Percentiles rank a stretch among this genome's conserved stretches.
These are phyloP conservation scores for Bidens hawaiensis DNA, from an alignment of 140 eudicot species.

Conservation along the genomic window DNA sequence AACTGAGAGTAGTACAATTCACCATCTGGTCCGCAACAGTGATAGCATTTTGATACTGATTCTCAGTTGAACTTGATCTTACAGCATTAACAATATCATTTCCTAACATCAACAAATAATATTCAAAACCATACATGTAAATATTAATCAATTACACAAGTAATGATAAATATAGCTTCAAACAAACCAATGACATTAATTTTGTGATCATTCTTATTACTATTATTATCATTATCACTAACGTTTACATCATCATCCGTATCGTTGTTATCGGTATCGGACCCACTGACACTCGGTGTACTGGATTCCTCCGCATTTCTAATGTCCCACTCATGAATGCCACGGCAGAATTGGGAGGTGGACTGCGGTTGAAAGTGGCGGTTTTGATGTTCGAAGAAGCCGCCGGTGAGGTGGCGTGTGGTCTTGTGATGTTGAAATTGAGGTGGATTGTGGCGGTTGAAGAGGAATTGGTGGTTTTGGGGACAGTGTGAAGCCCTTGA, in stretches of 20 bases:
- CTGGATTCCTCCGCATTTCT: constrained; percentile 31
- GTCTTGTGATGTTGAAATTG: constrained; percentile 26
- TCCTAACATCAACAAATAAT: constrained; percentile 25
- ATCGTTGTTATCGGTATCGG: constrained; percentile 36
- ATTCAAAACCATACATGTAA: not conserved
- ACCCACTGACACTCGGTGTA: constrained; percentile 43
- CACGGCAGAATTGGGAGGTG: constrained; percentile 32
- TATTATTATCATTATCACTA: not conserved
- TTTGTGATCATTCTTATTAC: not conserved
- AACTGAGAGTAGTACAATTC: constrained; percentile 55
- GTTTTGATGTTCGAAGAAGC: constrained; percentile 51
- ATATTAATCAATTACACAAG: not conserved
- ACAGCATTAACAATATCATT: constrained; percentile 30
- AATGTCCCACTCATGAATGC: constrained; percentile 37
- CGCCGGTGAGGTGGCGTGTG: constrained; percentile 61
- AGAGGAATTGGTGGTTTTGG: constrained; percentile 38
- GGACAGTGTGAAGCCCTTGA: constrained; percentile 40
- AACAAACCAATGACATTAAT: constrained; percentile 23
- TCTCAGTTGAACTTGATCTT: constrained; percentile 31
- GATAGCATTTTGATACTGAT: constrained; percentile 41
- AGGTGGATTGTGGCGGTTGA: constrained; percentile 35
- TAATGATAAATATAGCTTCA: too few relatives aligned
- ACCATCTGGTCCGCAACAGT: constrained; percentile 53
- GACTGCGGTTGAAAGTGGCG: constrained; percentile 42
- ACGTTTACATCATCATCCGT: constrained; percentile 23